phyloP scores from a whole-genome alignment of 2,329 filamentous ascomycete species.

The Penicillium glabrum region DNA sequence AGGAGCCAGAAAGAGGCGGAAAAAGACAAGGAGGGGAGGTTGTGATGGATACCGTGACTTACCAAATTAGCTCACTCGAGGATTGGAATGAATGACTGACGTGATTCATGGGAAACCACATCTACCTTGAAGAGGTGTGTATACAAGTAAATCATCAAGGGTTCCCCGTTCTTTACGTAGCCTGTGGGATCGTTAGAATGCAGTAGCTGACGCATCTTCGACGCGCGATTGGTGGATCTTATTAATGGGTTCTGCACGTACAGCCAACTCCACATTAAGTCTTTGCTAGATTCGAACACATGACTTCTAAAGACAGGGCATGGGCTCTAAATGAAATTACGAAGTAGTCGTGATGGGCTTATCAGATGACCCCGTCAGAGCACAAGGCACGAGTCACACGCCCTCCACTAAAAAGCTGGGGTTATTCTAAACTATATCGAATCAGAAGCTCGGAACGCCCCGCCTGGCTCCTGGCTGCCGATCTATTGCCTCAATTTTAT shows the following conservation, averaged over 20 bases:
- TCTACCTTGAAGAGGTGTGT: not conserved
- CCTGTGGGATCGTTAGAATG: not conserved
- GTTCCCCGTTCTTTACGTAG: not conserved
- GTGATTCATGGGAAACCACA: not conserved
- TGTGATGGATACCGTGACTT: not conserved
- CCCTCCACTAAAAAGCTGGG: not conserved
- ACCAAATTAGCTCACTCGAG: not conserved
- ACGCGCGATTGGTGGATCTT: not conserved
- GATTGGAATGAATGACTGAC: not conserved
- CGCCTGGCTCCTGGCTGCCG: not conserved
- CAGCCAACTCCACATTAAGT: not conserved
- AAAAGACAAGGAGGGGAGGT: constrained; percentile 14
- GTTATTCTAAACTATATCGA: not conserved
- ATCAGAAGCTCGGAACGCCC: not conserved
- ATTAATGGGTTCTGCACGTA: not conserved
- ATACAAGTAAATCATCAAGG: not conserved
- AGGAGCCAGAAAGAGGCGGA: constrained; percentile 13
- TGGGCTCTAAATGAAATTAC: not conserved
- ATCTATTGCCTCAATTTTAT: not conserved
- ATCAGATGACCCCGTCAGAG: not conserved
- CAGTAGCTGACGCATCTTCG: not conserved
- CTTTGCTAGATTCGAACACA: not conserved
- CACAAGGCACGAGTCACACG: not conserved
- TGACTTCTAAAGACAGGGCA: too few species aligned
- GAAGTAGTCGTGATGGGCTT: not conserved